A percentile compares a stretch with the other conserved stretches of the same genome.
Evolutionary conservation across 2,329 filamentous ascomycete genomes (phyloP).

Genomic region (Fusarium pseudonygamai): DNA sequence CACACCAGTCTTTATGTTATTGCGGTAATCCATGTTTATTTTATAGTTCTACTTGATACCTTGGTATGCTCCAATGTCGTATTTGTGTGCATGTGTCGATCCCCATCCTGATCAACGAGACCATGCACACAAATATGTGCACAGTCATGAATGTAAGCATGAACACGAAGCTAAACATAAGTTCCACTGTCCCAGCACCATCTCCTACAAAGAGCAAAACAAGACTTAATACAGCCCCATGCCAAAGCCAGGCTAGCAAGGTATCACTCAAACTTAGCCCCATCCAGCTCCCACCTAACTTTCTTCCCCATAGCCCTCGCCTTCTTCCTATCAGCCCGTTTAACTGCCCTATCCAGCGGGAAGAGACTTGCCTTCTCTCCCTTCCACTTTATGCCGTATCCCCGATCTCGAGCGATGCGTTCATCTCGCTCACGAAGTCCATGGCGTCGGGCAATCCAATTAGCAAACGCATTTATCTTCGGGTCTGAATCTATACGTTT

Average conservation of each 20-base stretch:
- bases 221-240: background rate
- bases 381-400: too few species aligned
- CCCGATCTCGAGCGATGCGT: too few species aligned
- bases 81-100: too few species aligned
- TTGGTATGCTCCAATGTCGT: background rate
- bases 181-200: background rate
- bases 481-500: too few species aligned
- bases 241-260: background rate
- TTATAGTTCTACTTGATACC: background rate
- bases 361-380: too few species aligned
- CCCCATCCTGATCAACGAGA: background rate
- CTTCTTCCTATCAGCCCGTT: background rate
- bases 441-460: too few species aligned
- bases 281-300: background rate
- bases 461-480: too few species aligned
- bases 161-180: background rate
- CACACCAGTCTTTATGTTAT: background rate
- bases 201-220: background rate
- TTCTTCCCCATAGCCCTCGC: background rate
- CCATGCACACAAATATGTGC: background rate
- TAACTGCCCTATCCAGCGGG: too few species aligned
- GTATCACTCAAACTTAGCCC: background rate
- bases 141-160: background rate
- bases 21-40: accelerated
- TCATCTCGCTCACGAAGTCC: too few species aligned